Evolutionary conservation across 1,284 basidiomycete species (phyloP), one percentile per base, ranked within the genome.

Genomic region (Phylloboletellus chloephorus): DNA sequence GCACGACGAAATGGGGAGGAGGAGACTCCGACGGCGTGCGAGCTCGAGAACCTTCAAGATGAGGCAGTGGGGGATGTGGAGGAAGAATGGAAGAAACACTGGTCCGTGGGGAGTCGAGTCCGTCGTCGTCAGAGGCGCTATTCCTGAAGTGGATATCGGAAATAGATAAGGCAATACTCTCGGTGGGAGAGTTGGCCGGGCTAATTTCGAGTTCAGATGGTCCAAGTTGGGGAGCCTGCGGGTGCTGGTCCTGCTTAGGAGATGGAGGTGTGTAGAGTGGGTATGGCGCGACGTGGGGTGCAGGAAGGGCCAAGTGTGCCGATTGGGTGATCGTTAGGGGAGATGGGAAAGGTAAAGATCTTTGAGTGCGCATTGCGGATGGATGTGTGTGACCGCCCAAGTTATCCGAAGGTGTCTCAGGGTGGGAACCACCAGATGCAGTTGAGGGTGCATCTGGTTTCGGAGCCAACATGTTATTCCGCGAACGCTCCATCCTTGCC

Each of bases 101-200:
- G 2, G 53, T 53, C 11, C 66, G 61, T 26, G 58, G 61, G 17
- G 67, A 68, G 17, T 69, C 69, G n/a, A 53, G 30, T 21, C 54
- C 58, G 1, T 72, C 67, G 5, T 74, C 72, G 11, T 77, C 74
- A 2, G 73, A 69, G 37, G 61, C 63, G 44, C 68, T 72, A 46
- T 76, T 70, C 35, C 76, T 67, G 64, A 81, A 82, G 49, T 78
- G 68, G 38, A 81, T 70, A 29, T 83, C 81, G 2, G 79, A 80
- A 26, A 81, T 71, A n/a, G 82, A 78, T 51, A 78, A 66, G 1
- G 81, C 79, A 39, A 82, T 65, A 39, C 80, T 83, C 36, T 83
- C 79, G 0, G 79, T 78, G 15, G 80, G 81, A 8, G 82, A 82
- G 24, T 31, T 47, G 37, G 54, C 37, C n/a, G 47, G 22, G 60